Conservation (phyloP, 192 early-diverging fungal species). For the Jimgerdemannia flammicorona region DNA sequence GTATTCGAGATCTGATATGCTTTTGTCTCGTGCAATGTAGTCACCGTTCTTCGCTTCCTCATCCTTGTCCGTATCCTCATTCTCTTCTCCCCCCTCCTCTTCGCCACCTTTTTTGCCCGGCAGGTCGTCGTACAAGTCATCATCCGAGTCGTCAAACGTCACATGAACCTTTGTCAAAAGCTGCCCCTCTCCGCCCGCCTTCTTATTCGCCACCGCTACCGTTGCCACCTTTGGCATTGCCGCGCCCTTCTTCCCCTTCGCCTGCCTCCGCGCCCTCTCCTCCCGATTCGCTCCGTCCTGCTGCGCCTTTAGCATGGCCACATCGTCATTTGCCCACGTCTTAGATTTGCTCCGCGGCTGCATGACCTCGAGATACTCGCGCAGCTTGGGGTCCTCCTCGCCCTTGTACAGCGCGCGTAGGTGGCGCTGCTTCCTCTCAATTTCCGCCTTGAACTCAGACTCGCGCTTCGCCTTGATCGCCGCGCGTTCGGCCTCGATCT, state of each 20-base stretch:
- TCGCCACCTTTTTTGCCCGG: slow-evolving; percentile 24
- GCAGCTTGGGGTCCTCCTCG: slow-evolving; percentile 76
- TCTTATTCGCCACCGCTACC: slow-evolving; percentile 47
- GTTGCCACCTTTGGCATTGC: slow-evolving; percentile 4
- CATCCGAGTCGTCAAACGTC: slow-evolving; percentile 65
- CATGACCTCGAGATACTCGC: slow-evolving; percentile 91
- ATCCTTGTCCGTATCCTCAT: slow-evolving; percentile 33
- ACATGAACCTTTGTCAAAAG: slow-evolving; percentile 57
- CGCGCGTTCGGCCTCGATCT: slow-evolving; percentile 7
- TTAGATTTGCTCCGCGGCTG: slow-evolving; percentile 58
- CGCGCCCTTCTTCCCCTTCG: slow-evolving; percentile 31
- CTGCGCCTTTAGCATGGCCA: slow-evolving; percentile 23
- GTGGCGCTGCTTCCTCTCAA: slow-evolving; percentile 46
- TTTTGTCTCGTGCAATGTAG: slow-evolving; percentile 1
- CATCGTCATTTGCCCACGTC: slow-evolving; percentile 95
- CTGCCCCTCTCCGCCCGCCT: slow-evolving; percentile 59
- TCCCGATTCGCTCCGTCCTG: slow-evolving; percentile 7
- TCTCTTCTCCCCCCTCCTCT: slow-evolving; percentile 16
- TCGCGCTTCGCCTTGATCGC: slow-evolving; percentile 23
- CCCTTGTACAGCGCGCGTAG: slow-evolving; percentile 46
- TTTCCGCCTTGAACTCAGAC: slow-evolving; percentile 29
- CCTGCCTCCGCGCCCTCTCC: slow-evolving; percentile 25
- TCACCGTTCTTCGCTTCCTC: slow-evolving; percentile 3
- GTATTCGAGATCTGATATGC: slow-evolving; percentile 65
- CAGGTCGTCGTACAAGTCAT: slow-evolving; percentile 71